Evolutionary conservation across 108 stramenopile species (phyloP).

Genomic region (Aurantiochytrium sp.): DNA sequence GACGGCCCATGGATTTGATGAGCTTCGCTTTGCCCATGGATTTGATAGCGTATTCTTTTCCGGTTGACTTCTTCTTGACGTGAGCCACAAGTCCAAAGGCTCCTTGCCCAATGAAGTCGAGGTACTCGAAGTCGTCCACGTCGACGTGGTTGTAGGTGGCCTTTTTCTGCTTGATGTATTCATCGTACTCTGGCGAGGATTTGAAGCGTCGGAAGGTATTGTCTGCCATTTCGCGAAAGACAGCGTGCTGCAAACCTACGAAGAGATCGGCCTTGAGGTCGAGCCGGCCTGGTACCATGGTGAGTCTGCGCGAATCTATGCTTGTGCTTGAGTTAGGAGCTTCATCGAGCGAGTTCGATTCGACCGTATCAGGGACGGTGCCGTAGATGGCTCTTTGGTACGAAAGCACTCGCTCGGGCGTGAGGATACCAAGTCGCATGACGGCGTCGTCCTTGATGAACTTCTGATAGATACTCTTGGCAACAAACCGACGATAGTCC

Average conservation of each 20-base stretch:
- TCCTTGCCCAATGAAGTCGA: conserved; percentile 46
- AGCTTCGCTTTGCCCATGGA: conserved; percentile 38
- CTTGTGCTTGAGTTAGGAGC: background rate
- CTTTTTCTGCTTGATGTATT: conserved; percentile 21
- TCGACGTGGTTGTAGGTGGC: conserved; percentile 26
- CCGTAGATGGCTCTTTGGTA: conserved; percentile 24
- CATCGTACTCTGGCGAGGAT: conserved; percentile 10
- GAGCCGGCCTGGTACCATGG: conserved; percentile 1
- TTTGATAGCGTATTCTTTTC: conserved; percentile 46
- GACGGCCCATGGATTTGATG: background rate
- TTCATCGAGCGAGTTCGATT: background rate
- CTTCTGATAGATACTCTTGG: conserved; percentile 49
- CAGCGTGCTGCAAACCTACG: conserved; percentile 26
- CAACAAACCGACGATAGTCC: conserved; percentile 40
- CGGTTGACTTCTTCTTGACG: conserved; percentile 16
- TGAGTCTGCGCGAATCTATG: background rate
- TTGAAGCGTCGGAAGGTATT: conserved; percentile 43
- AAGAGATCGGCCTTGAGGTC: conserved; percentile 31
- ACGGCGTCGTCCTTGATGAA: conserved; percentile 37
- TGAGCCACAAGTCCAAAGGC: conserved; percentile 48
- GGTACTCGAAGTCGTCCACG: conserved; percentile 47
- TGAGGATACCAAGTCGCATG: conserved; percentile 26
- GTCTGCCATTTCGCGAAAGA: conserved; percentile 45
- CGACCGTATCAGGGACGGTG: background rate
- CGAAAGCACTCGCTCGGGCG: background rate